Base-by-base conservation (phyloP, 2,329 filamentous ascomycete species). In the Epichloe bromicola region DNA sequence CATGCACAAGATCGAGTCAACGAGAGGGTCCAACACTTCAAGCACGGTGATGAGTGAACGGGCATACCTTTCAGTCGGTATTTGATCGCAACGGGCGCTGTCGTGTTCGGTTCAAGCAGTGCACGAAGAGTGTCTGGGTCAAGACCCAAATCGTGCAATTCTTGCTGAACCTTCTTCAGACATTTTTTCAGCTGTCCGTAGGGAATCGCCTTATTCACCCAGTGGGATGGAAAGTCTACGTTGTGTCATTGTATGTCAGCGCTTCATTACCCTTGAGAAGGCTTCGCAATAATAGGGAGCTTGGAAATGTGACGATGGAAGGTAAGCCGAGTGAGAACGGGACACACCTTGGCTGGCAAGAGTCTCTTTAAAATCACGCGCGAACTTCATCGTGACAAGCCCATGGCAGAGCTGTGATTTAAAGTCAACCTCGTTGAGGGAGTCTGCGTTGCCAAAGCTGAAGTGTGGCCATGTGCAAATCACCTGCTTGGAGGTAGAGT, bases 181-280 rank as follows among this genome's bases (percentile, higher is more conserved):
- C 86, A 87, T 70, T 94, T 95, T 68, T 95, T 95, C 51, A 95
- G 77, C 65, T 88, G 80, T 43, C 83, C 78, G 65, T 95, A 95
- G 3, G 86, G 87, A 55, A 95, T 86, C 46, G 88, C 88, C 30
- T 81, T 82, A 43, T 84, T 75, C 46, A 89, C 70, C 79, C 79
- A 83, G 62, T 83, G 80, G 47, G 78, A 69, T 7, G 88, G 88
- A 63, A 88, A 95, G 56, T 79, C 84, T 74, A 48, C 17, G 41
- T 38, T 8, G 30, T 20, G 11, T 23, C 39, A 46, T 42, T 23
- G 11, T n/a, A 26, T 19, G 38, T 51, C 33, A 52, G 43, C 38
- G 15, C 19, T 14, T 38, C 30, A 23, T 41, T 6, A 33, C 14
- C 26, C 23, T 12, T 12, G 11, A 39, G n/a, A 14, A 36, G 33